Conservation (phyloP, 202 grass and related monocot species). For the Elaeis oleifera region DNA sequence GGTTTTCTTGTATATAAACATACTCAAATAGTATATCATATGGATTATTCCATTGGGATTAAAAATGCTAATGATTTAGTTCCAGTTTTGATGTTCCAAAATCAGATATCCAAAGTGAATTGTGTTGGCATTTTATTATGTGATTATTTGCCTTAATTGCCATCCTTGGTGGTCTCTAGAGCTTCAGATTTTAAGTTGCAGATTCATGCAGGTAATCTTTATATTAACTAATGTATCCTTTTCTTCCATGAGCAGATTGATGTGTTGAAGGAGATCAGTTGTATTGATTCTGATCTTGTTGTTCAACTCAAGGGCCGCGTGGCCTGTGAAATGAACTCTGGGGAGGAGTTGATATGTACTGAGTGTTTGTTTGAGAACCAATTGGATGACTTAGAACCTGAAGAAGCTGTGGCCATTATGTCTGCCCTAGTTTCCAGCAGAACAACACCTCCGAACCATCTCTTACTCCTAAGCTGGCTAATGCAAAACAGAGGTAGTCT, state of each 20-base stretch:
- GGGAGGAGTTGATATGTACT: conserved; percentile 85
- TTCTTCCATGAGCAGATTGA: conserved; percentile 54
- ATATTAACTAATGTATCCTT: neutral
- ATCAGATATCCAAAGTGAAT: no score
- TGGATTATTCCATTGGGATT: no score
- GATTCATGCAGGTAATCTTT: no score
- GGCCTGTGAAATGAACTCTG: conserved; percentile 93
- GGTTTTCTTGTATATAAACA: no score
- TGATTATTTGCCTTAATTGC: no score
- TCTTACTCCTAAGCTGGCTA: conserved; percentile 66
- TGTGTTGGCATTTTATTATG: no score
- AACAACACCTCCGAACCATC: conserved; percentile 71
- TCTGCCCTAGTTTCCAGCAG: conserved; percentile 91
- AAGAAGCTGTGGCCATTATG: conserved; percentile 95
- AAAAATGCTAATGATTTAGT: no score
- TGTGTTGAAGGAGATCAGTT: conserved; percentile 78
- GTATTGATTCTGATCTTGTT: conserved; percentile 87
- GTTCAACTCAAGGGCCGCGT: conserved; percentile 94
- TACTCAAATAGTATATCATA: no score
- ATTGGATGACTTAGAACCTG: conserved; percentile 79
- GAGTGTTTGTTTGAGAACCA: conserved; percentile 97
- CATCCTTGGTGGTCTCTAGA: no score
- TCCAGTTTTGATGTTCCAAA: no score
- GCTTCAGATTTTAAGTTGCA: no score
- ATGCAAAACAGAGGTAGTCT: conserved; percentile 58